These are phyloP conservation scores for Trypanosoma conorhini DNA, from an alignment of 208 protist genomes.

Conservation along the genomic window DNA sequence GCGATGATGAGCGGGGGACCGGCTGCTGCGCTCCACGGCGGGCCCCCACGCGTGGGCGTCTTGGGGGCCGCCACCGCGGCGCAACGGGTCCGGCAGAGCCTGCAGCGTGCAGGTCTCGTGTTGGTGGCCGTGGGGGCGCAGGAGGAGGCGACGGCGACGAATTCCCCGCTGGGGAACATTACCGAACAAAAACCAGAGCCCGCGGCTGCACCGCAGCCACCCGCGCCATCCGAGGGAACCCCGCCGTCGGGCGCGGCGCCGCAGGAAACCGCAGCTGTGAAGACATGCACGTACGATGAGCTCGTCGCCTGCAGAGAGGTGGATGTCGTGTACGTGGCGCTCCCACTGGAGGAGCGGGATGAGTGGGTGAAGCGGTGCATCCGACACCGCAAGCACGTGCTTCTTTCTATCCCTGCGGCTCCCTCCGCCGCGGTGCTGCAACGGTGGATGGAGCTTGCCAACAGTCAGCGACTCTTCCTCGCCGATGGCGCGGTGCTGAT, in stretches of 20 bases:
- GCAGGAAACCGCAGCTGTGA: background rate
- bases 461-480: background rate
- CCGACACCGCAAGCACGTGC: slow-evolving; percentile 13
- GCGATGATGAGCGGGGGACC: background rate
- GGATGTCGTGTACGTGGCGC: slow-evolving; percentile 20
- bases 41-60: slow-evolving; percentile 10
- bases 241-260: background rate
- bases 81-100: background rate
- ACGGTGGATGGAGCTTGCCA: slow-evolving; percentile 7
- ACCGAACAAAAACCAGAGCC: background rate
- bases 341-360: slow-evolving; percentile 4
- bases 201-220: background rate
- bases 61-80: background rate
- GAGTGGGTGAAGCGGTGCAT: slow-evolving; percentile 16
- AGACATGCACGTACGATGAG: slow-evolving; percentile 11
- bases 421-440: background rate
- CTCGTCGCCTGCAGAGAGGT: slow-evolving; percentile 8
- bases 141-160: background rate
- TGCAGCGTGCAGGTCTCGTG: slow-evolving; percentile 9
- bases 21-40: background rate
- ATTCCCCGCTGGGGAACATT: background rate
- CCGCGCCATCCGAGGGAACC: no score
- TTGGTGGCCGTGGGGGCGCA: slow-evolving; percentile 3
- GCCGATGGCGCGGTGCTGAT: slow-evolving; percentile 14
- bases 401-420: slow-evolving; percentile 10